Evolutionary conservation across 768 basidiomycete species (phyloP).

Genomic region (Chalciporus sphaerocephalus): DNA sequence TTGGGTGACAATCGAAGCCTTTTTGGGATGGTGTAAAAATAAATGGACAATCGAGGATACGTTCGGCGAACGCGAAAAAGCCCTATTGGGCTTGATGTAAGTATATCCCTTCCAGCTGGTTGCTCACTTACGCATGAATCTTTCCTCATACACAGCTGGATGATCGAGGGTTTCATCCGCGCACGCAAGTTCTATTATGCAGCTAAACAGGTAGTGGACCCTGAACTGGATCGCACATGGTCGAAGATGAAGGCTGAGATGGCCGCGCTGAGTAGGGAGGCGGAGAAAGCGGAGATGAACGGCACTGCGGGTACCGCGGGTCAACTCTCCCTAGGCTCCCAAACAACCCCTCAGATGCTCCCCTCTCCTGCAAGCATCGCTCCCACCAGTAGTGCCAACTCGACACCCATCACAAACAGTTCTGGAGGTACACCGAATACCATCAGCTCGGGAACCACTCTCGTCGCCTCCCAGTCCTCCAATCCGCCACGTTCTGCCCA

Average conservation of each 20-base stretch:
- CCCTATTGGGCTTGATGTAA: constrained; percentile 80
- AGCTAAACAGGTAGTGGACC: constrained; percentile 31
- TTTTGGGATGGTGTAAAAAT: constrained; percentile 66
- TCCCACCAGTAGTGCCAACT: constrained; percentile 66
- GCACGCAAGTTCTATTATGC: constrained; percentile 45
- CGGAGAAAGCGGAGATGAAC: constrained; percentile 35
- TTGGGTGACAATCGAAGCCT: constrained; percentile 67
- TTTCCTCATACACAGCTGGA: constrained; percentile 45
- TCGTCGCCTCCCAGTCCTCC: constrained; percentile 24
- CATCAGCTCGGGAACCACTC: constrained; percentile 22
- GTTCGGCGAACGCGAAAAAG: constrained; percentile 46
- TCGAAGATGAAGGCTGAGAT: constrained; percentile 32
- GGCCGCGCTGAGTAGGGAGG: constrained; percentile 30
- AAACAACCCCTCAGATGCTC: constrained; percentile 66
- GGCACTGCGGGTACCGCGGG: constrained; percentile 23
- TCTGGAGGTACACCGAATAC: constrained; percentile 53
- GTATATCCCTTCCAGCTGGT: constrained; percentile 27
- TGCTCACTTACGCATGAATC: constrained; percentile 24
- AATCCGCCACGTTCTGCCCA: constrained; percentile 26
- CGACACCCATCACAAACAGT: constrained; percentile 61
- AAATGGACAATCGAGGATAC: constrained; percentile 53
- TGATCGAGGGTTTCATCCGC: constrained; percentile 76
- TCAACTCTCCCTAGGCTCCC: constrained; percentile 27
- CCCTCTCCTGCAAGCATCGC: constrained; percentile 73
- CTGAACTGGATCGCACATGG: constrained; percentile 34